Percentiles rank a stretch among this genome's conserved stretches.
phyloP scores from a whole-genome alignment of 73 alveolate genomes.

The Symbiodinium pilosum region DNA sequence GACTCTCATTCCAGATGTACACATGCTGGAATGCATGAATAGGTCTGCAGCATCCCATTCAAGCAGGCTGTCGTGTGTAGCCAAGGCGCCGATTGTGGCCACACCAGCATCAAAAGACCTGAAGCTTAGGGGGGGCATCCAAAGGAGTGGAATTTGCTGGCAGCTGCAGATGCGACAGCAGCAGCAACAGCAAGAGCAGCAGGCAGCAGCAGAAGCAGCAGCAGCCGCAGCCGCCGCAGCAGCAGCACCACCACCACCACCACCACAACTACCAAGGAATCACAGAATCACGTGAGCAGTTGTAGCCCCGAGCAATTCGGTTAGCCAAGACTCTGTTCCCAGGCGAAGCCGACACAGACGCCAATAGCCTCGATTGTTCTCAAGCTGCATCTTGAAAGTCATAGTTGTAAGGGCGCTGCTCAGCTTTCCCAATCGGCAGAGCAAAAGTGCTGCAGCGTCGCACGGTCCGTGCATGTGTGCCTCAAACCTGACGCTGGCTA shows the following conservation, averaged over 20 bases:
- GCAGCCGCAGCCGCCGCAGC: too few relatives aligned
- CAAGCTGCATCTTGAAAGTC: too few relatives aligned
- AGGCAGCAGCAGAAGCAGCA: background rate
- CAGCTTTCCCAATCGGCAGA: background rate
- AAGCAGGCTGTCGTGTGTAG: too few relatives aligned
- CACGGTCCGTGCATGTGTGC: background rate
- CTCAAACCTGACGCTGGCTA: background rate
- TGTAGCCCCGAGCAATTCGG: background rate
- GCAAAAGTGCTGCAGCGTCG: background rate
- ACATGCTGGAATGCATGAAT: background rate
- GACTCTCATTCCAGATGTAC: background rate
- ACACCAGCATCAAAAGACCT: conserved; percentile 93
- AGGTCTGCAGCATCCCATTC: background rate
- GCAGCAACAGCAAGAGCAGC: background rate
- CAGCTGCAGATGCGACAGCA: background rate
- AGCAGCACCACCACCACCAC: too few relatives aligned
- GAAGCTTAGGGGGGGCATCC: too few relatives aligned
- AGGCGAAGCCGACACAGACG: conserved; percentile 89
- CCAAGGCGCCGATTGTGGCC: conserved; percentile 36
- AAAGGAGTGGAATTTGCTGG: background rate
- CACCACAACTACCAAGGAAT: too few relatives aligned
- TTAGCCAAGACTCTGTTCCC: conserved; percentile 74
- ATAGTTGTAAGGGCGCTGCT: background rate
- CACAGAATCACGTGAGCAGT: background rate
- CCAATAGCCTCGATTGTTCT: conserved; percentile 49